phyloP scores from a whole-genome alignment of 345 rosid genomes.

The Eucalyptus sp. region DNA sequence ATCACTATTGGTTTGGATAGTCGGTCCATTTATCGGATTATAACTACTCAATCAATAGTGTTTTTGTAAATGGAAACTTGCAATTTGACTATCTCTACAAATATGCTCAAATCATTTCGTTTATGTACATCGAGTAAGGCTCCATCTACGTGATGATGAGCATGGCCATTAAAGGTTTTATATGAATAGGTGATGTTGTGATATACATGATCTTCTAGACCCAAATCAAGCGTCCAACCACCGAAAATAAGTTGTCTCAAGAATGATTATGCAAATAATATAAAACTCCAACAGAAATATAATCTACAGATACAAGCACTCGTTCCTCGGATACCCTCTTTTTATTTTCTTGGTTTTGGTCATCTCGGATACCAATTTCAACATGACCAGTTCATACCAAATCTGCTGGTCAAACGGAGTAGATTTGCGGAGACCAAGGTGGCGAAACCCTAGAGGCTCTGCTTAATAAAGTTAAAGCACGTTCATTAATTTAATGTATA shows the following conservation, averaged over 20 bases:
- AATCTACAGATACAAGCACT: neutral
- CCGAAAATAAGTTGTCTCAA: neutral
- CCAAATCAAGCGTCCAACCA: neutral
- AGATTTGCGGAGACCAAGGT: neutral
- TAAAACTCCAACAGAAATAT: neutral
- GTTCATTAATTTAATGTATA: neutral
- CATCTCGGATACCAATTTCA: neutral
- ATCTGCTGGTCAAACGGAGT: neutral
- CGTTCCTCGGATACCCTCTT: neutral
- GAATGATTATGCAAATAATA: neutral
- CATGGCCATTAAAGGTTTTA: neutral
- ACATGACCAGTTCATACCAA: neutral
- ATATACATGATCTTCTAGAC: neutral
- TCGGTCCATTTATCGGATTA: neutral
- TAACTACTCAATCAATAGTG: neutral
- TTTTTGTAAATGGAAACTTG: neutral
- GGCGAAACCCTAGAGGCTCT: neutral
- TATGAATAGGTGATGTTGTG: neutral
- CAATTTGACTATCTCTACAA: neutral
- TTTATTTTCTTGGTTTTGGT: neutral
- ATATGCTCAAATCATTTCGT: fast-evolving
- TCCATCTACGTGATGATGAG: fast-evolving
- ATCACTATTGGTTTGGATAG: neutral
- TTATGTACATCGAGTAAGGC: neutral
- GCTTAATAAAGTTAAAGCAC: neutral